Evolutionary conservation across 805 yeast species (phyloP).

Genomic region (Komagataella pseudopastoris): DNA sequence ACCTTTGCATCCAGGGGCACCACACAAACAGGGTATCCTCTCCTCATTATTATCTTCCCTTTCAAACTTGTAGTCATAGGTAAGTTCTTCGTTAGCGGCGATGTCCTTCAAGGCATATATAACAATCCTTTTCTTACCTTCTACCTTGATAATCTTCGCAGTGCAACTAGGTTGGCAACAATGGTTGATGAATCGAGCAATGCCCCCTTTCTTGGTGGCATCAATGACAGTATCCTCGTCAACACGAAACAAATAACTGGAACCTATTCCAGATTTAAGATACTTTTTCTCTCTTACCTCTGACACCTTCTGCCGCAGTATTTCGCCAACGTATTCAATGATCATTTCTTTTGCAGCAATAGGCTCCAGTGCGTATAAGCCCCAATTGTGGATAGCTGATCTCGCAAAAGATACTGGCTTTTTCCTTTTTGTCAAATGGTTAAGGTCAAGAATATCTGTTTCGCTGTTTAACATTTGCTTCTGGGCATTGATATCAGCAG

Average conservation of each 20-base stretch:
- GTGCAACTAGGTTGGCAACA: conserved; percentile 97
- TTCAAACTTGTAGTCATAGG: conserved; percentile 93
- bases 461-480: conserved; percentile 68
- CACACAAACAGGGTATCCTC: conserved; percentile 85
- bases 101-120: conserved; percentile 87
- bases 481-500: conserved; percentile 78
- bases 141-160: conserved; percentile 91
- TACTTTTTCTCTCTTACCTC: conserved; percentile 84
- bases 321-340: conserved; percentile 94
- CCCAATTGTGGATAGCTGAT: conserved; percentile 98
- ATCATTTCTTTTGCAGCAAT: conserved; percentile 96
- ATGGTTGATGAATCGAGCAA: conserved; percentile 93
- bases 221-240: conserved; percentile 93
- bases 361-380: conserved; percentile 88
- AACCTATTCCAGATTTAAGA: conserved; percentile 84
- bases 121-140: conserved; percentile 86
- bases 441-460: conserved; percentile 68
- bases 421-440: conserved; percentile 78
- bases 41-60: conserved; percentile 81
- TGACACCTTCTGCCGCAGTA: conserved; percentile 86
- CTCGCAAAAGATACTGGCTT: conserved; percentile 95
- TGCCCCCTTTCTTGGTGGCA: conserved; percentile 95
- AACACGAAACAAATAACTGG: conserved; percentile 82
- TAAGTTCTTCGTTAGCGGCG: conserved; percentile 79
- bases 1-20: conserved; percentile 90